Evolutionary conservation across 257 asterid species (phyloP), one percentile per base, ranked within the genome.

Genomic region (Salvia hispanica): DNA sequence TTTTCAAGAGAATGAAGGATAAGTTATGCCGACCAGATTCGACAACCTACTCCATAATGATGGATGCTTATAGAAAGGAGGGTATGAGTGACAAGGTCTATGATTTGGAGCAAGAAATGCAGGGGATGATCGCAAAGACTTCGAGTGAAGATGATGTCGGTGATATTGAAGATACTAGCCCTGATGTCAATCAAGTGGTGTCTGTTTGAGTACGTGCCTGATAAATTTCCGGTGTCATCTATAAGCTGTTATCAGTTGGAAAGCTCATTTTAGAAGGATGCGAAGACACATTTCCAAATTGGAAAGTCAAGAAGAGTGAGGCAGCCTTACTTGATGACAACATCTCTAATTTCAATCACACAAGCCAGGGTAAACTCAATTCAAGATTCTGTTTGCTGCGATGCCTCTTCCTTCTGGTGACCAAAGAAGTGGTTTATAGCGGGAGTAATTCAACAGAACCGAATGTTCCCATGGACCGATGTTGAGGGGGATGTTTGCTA

Each of bases 11-110:
- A 74, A 93, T 86, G 99, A 93, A 88, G 72, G 88, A 79, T 33
- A 84, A 86, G 80, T 62, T 45, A 15, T 86, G 96, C 69, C 79
- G 56, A 59, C 92, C 92, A 3, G 97, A 93, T 77, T 78, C 84
- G 48, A 71, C 78, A 10, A 93, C 97, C 16, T 88, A 86, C 79
- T 74, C 87, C 39, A 46, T 84, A 50, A 88, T 93, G 96, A 77
- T 93, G 37, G 92, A 83, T 64, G 96, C 95, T 1, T 93, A 90
- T 73, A 69, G 77, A 68, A 88, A 82, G 77, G 97, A 81, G 67
- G 97, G 96, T 46, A 90, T 90, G 98, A 81, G 66, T 64, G 98
- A 90, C 74, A 93, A 80, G 81, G 93, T 67, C 11, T 75, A 85
- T 70, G 85, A 80, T 69, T 80, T 93, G 76, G 95, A 90, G 88